phyloP scores from a whole-genome alignment of 2,329 filamentous ascomycete species.

The Pseudogymnoascus sp. region DNA sequence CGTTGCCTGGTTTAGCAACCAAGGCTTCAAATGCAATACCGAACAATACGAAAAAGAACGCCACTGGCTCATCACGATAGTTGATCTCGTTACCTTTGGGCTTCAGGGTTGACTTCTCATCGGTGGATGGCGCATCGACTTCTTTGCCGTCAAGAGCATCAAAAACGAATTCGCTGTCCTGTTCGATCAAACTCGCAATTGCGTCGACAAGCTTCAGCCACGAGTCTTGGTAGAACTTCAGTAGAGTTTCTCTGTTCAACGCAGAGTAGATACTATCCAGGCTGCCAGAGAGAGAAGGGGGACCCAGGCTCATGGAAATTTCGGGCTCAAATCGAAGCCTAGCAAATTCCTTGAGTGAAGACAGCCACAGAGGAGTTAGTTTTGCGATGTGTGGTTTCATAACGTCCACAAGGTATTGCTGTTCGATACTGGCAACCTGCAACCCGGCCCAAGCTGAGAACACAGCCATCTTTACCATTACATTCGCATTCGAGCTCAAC shows the following conservation, averaged over 20 bases:
- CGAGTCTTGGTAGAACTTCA: conserved; percentile 93
- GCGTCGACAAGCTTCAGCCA: conserved; percentile 97
- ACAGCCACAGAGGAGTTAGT: conserved; percentile 87
- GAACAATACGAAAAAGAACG: conserved; percentile 98
- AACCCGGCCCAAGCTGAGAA: conserved; percentile 96
- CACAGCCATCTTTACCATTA: conserved; percentile 97
- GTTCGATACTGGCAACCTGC: conserved; percentile 88
- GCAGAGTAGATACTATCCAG: conserved; percentile 92
- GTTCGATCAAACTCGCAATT: conserved; percentile 92
- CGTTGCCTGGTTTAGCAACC: conserved; percentile 63
- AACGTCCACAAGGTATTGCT: conserved; percentile 80
- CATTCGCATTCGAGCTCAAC: conserved; percentile 88
- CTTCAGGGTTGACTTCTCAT: conserved; percentile 35
- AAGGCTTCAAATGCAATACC: conserved; percentile 94
- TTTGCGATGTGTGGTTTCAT: conserved; percentile 83
- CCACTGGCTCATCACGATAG: conserved; percentile 93
- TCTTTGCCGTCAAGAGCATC: conserved; percentile 87
- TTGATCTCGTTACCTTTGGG: conserved; percentile 75
- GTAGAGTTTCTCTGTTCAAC: conserved; percentile 82
- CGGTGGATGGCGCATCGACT: conserved; percentile 32
- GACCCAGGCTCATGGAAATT: conserved; percentile 82
- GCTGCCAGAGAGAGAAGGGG: conserved; percentile 71
- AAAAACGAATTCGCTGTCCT: conserved; percentile 96
- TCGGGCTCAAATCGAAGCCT: conserved; percentile 91
- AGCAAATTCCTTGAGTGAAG: conserved; percentile 87